Evolutionary conservation across 352 stramenopile genomes (phyloP), one percentile per base, ranked within the genome.

Genomic region (Elongisporangium senticosum): DNA sequence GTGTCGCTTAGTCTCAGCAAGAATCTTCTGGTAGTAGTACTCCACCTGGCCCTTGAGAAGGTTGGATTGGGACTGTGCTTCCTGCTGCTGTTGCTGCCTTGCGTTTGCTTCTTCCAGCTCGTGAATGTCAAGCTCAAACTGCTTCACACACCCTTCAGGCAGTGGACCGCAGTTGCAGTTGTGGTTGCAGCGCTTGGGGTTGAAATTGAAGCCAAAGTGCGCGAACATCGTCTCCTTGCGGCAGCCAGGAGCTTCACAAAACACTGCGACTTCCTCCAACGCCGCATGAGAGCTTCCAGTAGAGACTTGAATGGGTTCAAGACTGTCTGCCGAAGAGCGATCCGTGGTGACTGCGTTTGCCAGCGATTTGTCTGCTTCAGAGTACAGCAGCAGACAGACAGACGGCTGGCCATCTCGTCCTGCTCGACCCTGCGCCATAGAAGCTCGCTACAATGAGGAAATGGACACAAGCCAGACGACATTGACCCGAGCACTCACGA

Each of bases 161-260:
- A 56, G 40, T 15, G 57, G 49, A n/a, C 68, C 74, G 48, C 83
- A 90, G 58, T 89, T 90, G 64, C 83, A 93, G 53, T 87, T 80
- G 21, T 58, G 65, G 21, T 58, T 63, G 51, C 80, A 90, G 10
- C 15, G 54, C 5, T 58, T 55, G 0, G 43, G 50, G 21, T 83
- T 61, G 19, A 89, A 87, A 7, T 58, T 19, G 26, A 76, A 75
- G 14, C 79, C 75, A 21, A 91, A 83, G 60, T 87, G 71, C 0
- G 73, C 65, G 26, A 83, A 82, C 23, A 90, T 43, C 2, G 86
- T 53, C 53, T 85, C 68, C 20, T 75, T 83, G 3, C 83, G 81
- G 54, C 83, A 93, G 3, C 66, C 77, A 1, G 49, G 55, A 5
- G 64, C 72, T 26, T 88, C 75, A 17, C 79, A 89, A 51, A 89